These are phyloP conservation scores for Ascochyta rabiei DNA, from an alignment of 2,329 filamentous ascomycete genomes.

Conservation along the genomic window DNA sequence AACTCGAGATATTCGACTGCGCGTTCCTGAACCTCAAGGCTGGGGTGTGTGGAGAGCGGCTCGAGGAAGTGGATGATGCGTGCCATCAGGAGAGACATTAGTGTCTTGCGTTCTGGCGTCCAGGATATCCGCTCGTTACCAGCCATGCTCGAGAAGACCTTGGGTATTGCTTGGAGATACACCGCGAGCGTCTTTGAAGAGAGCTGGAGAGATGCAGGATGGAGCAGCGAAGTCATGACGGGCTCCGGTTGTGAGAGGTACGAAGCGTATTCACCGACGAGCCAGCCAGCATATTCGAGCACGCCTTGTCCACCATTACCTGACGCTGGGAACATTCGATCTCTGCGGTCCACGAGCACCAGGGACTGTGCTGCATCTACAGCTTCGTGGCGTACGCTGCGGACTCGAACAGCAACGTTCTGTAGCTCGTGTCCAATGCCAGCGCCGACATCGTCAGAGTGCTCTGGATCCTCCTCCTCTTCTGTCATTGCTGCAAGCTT, in stretches of 20 bases:
- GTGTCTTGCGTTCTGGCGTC: constrained; percentile 75
- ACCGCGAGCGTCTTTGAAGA: constrained; percentile 74
- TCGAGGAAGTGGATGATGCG: constrained; percentile 84
- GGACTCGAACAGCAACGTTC: constrained; percentile 90
- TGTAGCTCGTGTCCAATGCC: constrained; percentile 83
- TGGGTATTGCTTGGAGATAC: constrained; percentile 82
- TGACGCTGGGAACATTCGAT: constrained; percentile 60
- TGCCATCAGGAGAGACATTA: constrained; percentile 77
- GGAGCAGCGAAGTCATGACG: constrained; percentile 74
- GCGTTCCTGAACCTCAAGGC: constrained; percentile 91
- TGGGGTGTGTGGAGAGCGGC: constrained; percentile 78
- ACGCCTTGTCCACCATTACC: constrained; percentile 64
- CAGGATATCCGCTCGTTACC: constrained; percentile 69
- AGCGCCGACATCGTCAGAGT: constrained; percentile 61
- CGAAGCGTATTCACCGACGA: constrained; percentile 86
- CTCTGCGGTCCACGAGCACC: constrained; percentile 67
- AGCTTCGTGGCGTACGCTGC: constrained; percentile 78
- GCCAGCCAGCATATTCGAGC: constrained; percentile 79
- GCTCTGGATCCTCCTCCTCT: constrained; percentile 38
- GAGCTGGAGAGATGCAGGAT: constrained; percentile 64
- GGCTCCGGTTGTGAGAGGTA: constrained; percentile 73
- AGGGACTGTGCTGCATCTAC: constrained; percentile 80
- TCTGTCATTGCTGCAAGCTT: constrained; percentile 31
- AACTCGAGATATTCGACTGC: constrained; percentile 92
- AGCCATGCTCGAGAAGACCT: constrained; percentile 78